A percentile compares a stretch with the other conserved stretches of the same genome.
phyloP scores from a whole-genome alignment of 2,329 filamentous ascomycete species.

The Calonectria ilicicola region DNA sequence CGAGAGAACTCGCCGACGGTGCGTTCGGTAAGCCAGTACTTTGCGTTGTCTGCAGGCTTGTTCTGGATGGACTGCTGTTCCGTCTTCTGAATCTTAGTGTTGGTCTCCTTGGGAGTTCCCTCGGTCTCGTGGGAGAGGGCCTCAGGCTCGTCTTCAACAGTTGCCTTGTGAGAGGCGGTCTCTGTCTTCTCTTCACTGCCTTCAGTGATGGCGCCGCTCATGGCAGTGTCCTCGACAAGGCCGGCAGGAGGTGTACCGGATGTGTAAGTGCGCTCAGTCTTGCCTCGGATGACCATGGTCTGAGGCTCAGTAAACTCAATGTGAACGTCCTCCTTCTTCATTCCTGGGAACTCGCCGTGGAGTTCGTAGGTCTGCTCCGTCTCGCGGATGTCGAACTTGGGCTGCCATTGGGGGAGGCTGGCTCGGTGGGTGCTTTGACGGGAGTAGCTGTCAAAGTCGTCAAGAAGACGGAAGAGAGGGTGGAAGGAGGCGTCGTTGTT shows the following conservation, averaged over 20 bases:
- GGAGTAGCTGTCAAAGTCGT: constrained; percentile 71
- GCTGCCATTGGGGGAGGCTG: constrained; percentile 70
- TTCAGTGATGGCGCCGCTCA: constrained; percentile 55
- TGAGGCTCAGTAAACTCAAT: constrained; percentile 85
- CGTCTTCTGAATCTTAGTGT: constrained; percentile 8
- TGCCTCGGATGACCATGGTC: constrained; percentile 78
- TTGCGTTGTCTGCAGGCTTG: constrained; percentile 57
- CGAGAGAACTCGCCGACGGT: constrained; percentile 75
- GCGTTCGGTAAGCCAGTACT: constrained; percentile 80
- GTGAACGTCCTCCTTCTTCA: constrained; percentile 78
- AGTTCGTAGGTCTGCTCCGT: constrained; percentile 77
- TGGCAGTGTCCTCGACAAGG: constrained; percentile 57
- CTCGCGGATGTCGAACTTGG: constrained; percentile 84
- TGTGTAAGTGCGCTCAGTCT: constrained; percentile 73
- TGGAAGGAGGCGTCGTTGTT: constrained; percentile 63
- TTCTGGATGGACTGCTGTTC: constrained; percentile 41
- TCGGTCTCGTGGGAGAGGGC: constrained; percentile 33
- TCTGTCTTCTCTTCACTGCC: constrained; percentile 47
- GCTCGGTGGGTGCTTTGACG: constrained; percentile 49
- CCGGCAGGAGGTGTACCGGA: constrained; percentile 63
- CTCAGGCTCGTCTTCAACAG: constrained; percentile 72
- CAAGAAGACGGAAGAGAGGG: constrained; percentile 73
- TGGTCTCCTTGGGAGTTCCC: background rate
- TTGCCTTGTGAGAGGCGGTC: constrained; percentile 62
- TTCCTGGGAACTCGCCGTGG: constrained; percentile 82